Evolutionary conservation across 768 basidiomycete species (phyloP), one percentile per base, ranked within the genome.

Genomic region (Royoungia palumana): DNA sequence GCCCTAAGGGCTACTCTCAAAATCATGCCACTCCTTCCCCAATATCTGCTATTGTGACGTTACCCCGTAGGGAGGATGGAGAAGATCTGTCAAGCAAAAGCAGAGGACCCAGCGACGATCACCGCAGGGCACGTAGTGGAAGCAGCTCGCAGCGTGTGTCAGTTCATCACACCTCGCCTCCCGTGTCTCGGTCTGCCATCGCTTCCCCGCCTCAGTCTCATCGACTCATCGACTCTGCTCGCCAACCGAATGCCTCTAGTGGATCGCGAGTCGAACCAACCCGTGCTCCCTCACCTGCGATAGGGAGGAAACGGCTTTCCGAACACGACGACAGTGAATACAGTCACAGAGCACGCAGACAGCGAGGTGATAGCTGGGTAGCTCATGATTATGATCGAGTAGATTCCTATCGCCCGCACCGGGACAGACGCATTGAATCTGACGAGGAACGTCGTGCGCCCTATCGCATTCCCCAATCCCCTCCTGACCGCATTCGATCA

Each of bases 311-410:
- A 39, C 54, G 66, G 32, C 46, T 56, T 27, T 39, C 32, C 6
- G 65, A 68, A 30, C 46, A 40, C 12, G 36, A 25, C 27, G 54
- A 66, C n/a, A 52, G 50, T 44, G 61, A 68, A 9, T 27, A 56
- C 25, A 39, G 35, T 35, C 54, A 42, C 36, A 54, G 62, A 44
- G 51, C 38, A 1, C 64, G 66, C 19, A 66, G 56, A 42, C 58
- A 47, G 13, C 62, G 67, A 30, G 49, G 22, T 25, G 54, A 64
- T 52, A 24, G 11, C 24, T 58, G 62, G 65, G 22, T 27, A 5
- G 44, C 59, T 39, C 28, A 37, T 14, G 52, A 51, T 24, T 47
- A 34, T 19, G 41, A 51, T 8, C 24, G 44, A 38, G 37, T 14
- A 19, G 55, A 52, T 11, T 28, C 35, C 4, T 50, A 47, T 36